Percentiles rank a stretch among this genome's conserved stretches.
Conservation (phyloP, 768 basidiomycete genomes). For the Lentinus brumalis region DNA sequence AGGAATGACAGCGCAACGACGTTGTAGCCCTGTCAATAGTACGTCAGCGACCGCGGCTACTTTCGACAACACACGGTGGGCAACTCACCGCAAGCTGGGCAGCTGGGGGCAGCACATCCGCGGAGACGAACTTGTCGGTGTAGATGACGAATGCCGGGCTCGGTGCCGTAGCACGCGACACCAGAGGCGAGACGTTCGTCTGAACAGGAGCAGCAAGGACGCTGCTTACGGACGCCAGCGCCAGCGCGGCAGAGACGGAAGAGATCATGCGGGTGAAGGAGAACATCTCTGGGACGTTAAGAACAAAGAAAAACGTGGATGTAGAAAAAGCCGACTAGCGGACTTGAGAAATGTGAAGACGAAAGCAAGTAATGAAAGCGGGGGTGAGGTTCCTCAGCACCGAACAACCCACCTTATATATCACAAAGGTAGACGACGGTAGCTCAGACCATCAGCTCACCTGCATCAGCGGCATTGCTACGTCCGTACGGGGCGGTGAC, state of each 20-base stretch:
- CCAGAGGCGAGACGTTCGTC: not conserved
- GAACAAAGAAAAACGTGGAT: slow-evolving; percentile 1
- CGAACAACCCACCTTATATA: not conserved
- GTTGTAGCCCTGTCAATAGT: slow-evolving; percentile 7
- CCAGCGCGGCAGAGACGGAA: slow-evolving; percentile 15
- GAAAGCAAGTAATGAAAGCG: slow-evolving; percentile 15
- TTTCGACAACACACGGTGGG: not conserved
- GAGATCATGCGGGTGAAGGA: slow-evolving; percentile 15
- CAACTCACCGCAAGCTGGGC: slow-evolving; percentile 10
- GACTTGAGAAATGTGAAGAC: slow-evolving; percentile 7
- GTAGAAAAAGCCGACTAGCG: slow-evolving; percentile 15
- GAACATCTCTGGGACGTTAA: slow-evolving; percentile 12
- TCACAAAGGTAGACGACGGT: not conserved
- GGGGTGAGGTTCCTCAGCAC: not conserved
- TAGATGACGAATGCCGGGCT: slow-evolving; percentile 17
- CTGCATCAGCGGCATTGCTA: no score
- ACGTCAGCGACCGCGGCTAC: not conserved
- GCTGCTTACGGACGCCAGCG: slow-evolving; percentile 13
- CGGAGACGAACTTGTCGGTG: slow-evolving; percentile 16
- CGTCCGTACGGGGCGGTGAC: no score
- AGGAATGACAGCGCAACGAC: slow-evolving; percentile 18
- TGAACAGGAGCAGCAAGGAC: slow-evolving; percentile 8
- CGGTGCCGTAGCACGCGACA: not conserved
- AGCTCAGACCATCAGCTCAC: no score
- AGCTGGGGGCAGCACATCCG: slow-evolving; percentile 15